These are phyloP conservation scores for Cyberlindnera japonica DNA, from an alignment of 805 yeast genomes.

Conservation along the genomic window DNA sequence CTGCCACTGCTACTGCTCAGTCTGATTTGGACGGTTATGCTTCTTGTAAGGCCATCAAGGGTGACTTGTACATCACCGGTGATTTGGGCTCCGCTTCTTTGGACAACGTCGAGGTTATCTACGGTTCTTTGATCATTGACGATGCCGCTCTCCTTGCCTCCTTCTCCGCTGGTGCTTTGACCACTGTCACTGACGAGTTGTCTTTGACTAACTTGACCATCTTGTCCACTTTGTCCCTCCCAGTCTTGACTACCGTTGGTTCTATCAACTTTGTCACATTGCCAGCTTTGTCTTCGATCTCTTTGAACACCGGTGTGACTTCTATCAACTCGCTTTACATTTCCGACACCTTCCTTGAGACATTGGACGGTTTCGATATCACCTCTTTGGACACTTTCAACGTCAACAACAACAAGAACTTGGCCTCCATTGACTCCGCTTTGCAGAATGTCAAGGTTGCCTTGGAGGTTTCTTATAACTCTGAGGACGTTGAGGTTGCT, in stretches of 20 bases:
- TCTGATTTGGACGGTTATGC: constrained; percentile 70
- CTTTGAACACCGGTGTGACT: constrained; percentile 68
- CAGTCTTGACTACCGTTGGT: constrained; percentile 78
- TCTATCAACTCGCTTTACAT: constrained; percentile 66
- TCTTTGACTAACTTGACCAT: constrained; percentile 59
- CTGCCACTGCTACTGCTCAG: constrained; percentile 74
- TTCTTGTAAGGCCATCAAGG: constrained; percentile 75
- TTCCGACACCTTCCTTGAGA: constrained; percentile 68
- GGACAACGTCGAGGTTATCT: constrained; percentile 70
- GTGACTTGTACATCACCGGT: constrained; percentile 72
- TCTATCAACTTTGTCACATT: constrained; percentile 75
- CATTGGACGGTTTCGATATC: constrained; percentile 63
- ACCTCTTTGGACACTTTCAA: constrained; percentile 50
- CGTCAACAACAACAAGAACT: constrained; percentile 86
- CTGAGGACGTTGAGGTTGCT: constrained; percentile 64
- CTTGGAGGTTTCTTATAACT: constrained; percentile 81
- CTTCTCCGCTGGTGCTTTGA: constrained; percentile 76
- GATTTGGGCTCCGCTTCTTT: constrained; percentile 59
- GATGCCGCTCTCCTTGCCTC: constrained; percentile 61
- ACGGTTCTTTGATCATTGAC: constrained; percentile 67
- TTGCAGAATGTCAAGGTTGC: constrained; percentile 70
- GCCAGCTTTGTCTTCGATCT: constrained; percentile 73
- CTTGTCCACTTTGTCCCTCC: constrained; percentile 66
- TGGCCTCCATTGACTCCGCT: constrained; percentile 67
- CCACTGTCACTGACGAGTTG: constrained; percentile 70